Evolutionary conservation across 768 basidiomycete genomes (phyloP).

Genomic region (Cystobasidium tubakii): DNA sequence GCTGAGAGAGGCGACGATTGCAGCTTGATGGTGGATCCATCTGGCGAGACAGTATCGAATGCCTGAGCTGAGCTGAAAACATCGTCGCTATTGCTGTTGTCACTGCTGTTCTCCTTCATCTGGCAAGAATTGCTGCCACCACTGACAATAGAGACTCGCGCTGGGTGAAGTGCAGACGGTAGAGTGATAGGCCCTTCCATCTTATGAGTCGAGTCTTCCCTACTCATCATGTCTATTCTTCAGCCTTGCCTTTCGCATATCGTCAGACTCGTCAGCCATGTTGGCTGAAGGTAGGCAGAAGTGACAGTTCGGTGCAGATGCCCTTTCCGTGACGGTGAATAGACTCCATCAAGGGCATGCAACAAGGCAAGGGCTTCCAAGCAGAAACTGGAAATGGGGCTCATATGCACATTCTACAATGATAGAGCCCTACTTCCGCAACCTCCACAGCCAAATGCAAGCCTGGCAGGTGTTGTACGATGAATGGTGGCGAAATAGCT

Average conservation of each 20-base stretch:
- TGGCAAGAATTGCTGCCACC: not conserved
- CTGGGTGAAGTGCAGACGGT: not conserved
- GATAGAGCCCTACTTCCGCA: no score
- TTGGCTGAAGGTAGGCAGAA: no score
- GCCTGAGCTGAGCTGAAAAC: not conserved
- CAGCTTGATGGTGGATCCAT: not conserved
- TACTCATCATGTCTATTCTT: not conserved
- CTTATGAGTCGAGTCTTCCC: not conserved
- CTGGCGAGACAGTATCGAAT: not conserved
- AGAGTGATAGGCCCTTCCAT: not conserved
- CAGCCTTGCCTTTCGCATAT: no score
- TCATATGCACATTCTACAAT: no score
- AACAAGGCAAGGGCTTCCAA: no score
- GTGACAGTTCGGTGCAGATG: no score
- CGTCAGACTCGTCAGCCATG: no score
- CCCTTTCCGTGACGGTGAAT: no score
- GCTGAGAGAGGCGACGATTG: conserved; percentile 11
- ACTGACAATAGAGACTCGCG: not conserved
- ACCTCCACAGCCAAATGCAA: no score
- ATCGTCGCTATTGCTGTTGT: not conserved
- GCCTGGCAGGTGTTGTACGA: no score
- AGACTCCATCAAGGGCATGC: no score
- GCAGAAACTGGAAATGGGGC: no score
- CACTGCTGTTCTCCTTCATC: not conserved
- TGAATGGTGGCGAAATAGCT: not conserved